Conservation (phyloP, 306 rosid species). For the Prosopis cineraria region DNA sequence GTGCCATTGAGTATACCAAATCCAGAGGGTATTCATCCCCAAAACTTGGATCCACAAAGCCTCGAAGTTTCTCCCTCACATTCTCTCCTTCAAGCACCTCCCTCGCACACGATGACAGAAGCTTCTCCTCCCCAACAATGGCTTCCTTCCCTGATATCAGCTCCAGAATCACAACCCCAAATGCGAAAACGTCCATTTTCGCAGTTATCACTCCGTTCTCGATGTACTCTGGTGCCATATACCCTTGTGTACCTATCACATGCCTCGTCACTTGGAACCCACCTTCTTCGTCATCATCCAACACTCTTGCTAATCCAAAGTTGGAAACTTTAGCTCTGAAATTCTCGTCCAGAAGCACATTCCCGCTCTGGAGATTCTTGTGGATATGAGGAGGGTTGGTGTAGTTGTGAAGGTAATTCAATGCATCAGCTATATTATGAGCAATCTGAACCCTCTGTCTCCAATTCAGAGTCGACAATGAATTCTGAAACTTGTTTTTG, state of each 20-base stretch:
- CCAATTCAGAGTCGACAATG: conserved; percentile 46
- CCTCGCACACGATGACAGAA: conserved; percentile 37
- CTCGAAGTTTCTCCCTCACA: conserved; percentile 55
- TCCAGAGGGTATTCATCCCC: conserved; percentile 61
- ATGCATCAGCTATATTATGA: conserved; percentile 63
- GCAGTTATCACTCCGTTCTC: conserved; percentile 71
- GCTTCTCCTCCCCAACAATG: conserved; percentile 1
- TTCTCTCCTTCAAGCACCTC: conserved; percentile 59
- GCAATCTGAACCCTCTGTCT: conserved; percentile 77
- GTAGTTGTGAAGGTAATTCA: conserved; percentile 75
- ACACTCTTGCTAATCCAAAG: conserved; percentile 63
- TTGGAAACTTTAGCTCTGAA: conserved; percentile 66
- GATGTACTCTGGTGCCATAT: conserved; percentile 77
- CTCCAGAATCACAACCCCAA: conserved; percentile 74
- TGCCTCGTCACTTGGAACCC: conserved; percentile 69
- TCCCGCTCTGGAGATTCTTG: conserved; percentile 67
- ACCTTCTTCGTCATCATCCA: conserved; percentile 38
- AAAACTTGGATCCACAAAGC: conserved; percentile 61
- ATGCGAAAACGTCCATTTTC: conserved; percentile 71
- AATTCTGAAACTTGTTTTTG: conserved; percentile 4
- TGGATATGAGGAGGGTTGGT: conserved; percentile 61
- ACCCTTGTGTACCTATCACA: conserved; percentile 80
- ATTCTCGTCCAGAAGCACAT: conserved; percentile 60
- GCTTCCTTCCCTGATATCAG: conserved; percentile 72
- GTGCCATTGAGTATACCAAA: conserved; percentile 66